These are phyloP conservation scores for Acer campestre DNA, from an alignment of 345 rosid species.

Conservation along the genomic window DNA sequence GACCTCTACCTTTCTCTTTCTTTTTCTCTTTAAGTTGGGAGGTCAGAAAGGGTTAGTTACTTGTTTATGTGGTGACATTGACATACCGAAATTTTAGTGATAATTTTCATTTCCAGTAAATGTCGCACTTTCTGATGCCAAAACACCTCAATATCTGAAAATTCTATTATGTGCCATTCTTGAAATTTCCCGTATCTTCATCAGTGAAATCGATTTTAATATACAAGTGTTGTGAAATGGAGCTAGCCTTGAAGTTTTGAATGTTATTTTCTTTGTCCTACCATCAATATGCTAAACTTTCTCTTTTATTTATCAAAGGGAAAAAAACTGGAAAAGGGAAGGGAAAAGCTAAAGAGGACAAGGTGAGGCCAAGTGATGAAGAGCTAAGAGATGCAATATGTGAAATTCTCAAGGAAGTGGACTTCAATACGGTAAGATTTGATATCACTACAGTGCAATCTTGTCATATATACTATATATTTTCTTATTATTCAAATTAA, in stretches of 20 bases:
- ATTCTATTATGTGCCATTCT: neutral
- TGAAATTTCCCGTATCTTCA: neutral
- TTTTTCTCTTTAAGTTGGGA: neutral
- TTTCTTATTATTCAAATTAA: neutral
- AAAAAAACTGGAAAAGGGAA: constrained; percentile 61
- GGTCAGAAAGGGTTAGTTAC: neutral
- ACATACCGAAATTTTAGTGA: neutral
- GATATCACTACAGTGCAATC: neutral
- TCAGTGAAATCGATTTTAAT: neutral
- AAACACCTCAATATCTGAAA: neutral
- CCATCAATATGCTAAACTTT: neutral
- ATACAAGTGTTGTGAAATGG: neutral
- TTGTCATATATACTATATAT: neutral
- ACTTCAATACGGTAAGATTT: constrained; percentile 78
- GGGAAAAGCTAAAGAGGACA: constrained; percentile 52
- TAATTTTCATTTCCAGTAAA: neutral
- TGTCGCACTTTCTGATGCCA: neutral
- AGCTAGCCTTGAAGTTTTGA: neutral
- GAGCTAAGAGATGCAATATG: constrained; percentile 70
- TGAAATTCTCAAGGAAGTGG: constrained; percentile 81
- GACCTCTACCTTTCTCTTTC: neutral
- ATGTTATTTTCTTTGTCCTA: neutral
- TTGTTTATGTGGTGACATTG: neutral
- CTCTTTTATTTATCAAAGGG: constrained; percentile 35
- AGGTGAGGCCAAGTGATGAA: constrained; percentile 47